phyloP scores from a whole-genome alignment of 1,284 basidiomycete species.

The Golubevia sp. region DNA sequence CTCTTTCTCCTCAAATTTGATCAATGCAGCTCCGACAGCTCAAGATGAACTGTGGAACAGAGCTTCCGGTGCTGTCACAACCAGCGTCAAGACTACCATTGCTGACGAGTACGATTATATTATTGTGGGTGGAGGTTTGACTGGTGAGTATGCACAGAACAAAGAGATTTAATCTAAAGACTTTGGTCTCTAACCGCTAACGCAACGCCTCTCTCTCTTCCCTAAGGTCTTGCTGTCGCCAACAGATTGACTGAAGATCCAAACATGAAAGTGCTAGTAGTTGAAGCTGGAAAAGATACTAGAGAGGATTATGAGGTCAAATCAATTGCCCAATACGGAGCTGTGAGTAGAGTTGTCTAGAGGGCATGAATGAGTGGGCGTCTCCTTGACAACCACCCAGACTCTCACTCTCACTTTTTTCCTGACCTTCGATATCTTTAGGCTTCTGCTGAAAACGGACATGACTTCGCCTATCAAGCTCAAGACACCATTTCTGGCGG shows the following conservation, averaged over 20 bases:
- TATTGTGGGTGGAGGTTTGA: conserved; percentile 38
- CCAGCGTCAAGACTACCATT: no score
- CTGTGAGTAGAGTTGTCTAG: neutral
- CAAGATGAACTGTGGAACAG: no score
- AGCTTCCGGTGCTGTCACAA: no score
- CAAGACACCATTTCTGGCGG: neutral
- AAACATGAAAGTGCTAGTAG: conserved; percentile 24
- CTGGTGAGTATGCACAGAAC: neutral
- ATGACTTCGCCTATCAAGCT: neutral
- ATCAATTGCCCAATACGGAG: conserved; percentile 9
- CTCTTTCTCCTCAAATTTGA: no score
- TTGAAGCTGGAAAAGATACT: conserved; percentile 44
- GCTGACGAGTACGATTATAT: conserved; percentile 23
- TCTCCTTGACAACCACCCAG: no score
- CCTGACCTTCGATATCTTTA: no score
- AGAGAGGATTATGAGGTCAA: conserved; percentile 20
- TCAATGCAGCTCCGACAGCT: no score
- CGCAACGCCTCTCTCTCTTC: neutral
- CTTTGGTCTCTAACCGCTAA: no score
- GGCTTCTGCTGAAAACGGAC: no score
- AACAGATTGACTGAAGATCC: conserved; percentile 28
- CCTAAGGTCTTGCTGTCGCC: conserved; percentile 26
- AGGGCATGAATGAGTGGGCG: no score
- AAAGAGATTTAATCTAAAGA: no score
- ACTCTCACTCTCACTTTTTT: no score